phyloP scores from a whole-genome alignment of 768 basidiomycete genomes.

The Xerocomus spinulosus region DNA sequence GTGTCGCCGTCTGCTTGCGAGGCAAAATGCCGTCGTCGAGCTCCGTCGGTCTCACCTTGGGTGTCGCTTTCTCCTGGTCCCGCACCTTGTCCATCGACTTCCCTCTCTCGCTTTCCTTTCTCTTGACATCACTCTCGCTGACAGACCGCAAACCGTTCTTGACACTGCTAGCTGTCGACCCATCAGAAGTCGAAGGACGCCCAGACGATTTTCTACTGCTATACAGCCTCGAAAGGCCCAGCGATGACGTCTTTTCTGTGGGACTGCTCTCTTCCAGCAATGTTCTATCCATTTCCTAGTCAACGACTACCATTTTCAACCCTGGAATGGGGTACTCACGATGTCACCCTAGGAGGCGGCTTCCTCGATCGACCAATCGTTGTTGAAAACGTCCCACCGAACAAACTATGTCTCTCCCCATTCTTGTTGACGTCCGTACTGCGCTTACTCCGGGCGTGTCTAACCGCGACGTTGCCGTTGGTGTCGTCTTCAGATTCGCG shows the following conservation, averaged over 20 bases:
- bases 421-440: slow-evolving; percentile 43
- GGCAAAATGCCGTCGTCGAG: slow-evolving; percentile 38
- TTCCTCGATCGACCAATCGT: slow-evolving; percentile 68
- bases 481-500: slow-evolving; percentile 25
- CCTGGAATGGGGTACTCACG: slow-evolving; percentile 38
- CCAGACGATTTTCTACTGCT: slow-evolving; percentile 40
- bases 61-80: slow-evolving; percentile 20
- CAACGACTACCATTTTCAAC: not conserved
- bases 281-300: slow-evolving; percentile 20
- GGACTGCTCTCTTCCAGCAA: slow-evolving; percentile 32
- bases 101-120: slow-evolving; percentile 18
- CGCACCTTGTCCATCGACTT: slow-evolving; percentile 19
- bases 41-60: slow-evolving; percentile 16
- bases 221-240: slow-evolving; percentile 48
- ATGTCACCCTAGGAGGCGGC: slow-evolving; percentile 70
- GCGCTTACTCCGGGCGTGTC: slow-evolving; percentile 46
- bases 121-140: slow-evolving; percentile 19
- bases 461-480: slow-evolving; percentile 13
- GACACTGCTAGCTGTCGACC: slow-evolving; percentile 22
- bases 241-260: slow-evolving; percentile 42
- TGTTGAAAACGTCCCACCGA: slow-evolving; percentile 61
- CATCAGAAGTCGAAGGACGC: slow-evolving; percentile 41
- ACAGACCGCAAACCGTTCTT: slow-evolving; percentile 21
- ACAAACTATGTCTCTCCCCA: slow-evolving; percentile 73
- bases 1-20: slow-evolving; percentile 50